phyloP scores from a whole-genome alignment of 352 stramenopile species.

The Globisporangium barbulae region DNA sequence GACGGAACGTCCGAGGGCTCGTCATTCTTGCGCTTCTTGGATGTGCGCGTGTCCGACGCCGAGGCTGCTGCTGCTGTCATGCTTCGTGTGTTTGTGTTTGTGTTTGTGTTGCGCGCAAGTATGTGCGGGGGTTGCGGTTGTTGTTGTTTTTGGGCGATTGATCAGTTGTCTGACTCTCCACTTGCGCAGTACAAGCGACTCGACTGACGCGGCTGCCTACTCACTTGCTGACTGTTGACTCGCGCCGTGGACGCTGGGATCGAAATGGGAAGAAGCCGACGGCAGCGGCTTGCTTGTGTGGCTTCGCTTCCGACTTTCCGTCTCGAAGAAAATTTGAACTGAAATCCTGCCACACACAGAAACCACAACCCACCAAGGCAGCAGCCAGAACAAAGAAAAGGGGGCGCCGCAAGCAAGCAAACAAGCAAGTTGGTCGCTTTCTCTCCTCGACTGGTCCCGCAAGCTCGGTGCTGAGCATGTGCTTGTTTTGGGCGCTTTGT shows the following conservation, averaged over 20 bases:
- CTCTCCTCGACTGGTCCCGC: slow-evolving; percentile 11
- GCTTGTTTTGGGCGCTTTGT: background rate
- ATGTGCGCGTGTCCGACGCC: background rate
- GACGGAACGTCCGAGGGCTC: slow-evolving; percentile 16
- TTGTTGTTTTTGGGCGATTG: background rate
- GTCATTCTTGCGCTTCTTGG: slow-evolving; percentile 63
- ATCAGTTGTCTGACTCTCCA: background rate
- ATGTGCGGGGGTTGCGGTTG: slow-evolving; percentile 8
- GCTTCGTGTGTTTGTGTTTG: background rate
- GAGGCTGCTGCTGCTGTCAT: background rate
- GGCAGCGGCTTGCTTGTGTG: background rate
- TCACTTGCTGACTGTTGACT: slow-evolving; percentile 1
- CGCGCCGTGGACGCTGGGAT: too few relatives aligned
- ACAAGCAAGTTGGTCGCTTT: slow-evolving; percentile 9
- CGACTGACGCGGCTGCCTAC: background rate
- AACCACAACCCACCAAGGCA: slow-evolving; percentile 2
- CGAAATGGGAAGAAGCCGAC: too few relatives aligned
- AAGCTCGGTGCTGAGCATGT: slow-evolving; percentile 1
- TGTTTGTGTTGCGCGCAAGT: background rate
- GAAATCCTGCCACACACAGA: slow-evolving; percentile 31
- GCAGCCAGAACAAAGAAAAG: slow-evolving; percentile 5
- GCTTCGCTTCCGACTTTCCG: slow-evolving; percentile 32
- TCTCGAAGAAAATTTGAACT: slow-evolving; percentile 47
- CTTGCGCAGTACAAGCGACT: background rate
- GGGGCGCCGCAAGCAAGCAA: background rate